These are phyloP conservation scores for Colletotrichum simmondsii DNA, from an alignment of 2,329 filamentous ascomycete species.

Conservation along the genomic window DNA sequence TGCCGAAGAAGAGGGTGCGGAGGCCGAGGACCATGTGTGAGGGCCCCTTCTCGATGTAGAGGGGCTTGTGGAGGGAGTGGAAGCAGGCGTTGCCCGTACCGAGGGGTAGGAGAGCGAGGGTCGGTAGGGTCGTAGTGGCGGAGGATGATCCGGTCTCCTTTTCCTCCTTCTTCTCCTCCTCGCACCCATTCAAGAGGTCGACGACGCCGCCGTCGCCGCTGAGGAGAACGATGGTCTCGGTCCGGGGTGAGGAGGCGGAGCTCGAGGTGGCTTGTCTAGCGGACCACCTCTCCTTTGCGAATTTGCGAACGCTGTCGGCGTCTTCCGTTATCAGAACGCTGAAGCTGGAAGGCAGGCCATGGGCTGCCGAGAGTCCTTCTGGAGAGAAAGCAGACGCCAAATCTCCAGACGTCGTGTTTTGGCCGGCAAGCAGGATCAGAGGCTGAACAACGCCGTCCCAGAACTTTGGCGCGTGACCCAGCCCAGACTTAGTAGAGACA, in stretches of 20 bases:
- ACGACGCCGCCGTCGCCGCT: conserved; percentile 90
- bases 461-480: conserved; percentile 64
- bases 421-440: conserved; percentile 58
- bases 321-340: conserved; percentile 72
- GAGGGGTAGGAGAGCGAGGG: conserved; percentile 67
- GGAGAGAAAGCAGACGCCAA: conserved; percentile 2
- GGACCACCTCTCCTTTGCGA: conserved; percentile 59
- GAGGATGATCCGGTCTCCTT: not conserved
- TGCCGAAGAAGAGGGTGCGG: conserved; percentile 69
- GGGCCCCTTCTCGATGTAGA: conserved; percentile 53
- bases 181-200: conserved; percentile 79
- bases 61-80: conserved; percentile 69
- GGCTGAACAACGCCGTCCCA: conserved; percentile 67
- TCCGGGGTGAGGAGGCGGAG: conserved; percentile 16
- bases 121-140: conserved; percentile 44
- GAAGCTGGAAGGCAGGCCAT: conserved; percentile 48
- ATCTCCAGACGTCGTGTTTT: conserved; percentile 13
- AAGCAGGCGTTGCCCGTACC: conserved; percentile 75
- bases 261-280: conserved; percentile 41
- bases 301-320: conserved; percentile 70
- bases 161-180: conserved; percentile 33
- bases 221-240: conserved; percentile 76
- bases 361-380: not conserved
- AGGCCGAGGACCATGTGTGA: conserved; percentile 62
- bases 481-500: conserved; percentile 75